Conservation (phyloP, 352 stramenopile species). For the Pythium sukuiense region DNA sequence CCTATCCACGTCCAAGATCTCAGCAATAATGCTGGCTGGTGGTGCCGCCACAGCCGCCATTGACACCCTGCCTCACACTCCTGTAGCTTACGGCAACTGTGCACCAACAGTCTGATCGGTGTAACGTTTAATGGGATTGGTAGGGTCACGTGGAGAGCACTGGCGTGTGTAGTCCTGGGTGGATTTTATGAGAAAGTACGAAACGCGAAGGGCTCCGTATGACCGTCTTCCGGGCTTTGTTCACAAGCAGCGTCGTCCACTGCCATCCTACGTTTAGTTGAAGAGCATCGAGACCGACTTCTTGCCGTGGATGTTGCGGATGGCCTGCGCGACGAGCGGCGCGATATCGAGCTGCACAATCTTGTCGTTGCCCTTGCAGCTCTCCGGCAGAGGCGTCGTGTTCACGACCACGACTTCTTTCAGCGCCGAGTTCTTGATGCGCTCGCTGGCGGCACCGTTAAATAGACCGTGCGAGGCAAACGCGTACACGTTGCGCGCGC, state of each 20-base stretch:
- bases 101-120: not conserved
- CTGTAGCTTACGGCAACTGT: not conserved
- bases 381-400: constrained; percentile 83
- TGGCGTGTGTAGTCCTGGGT: not conserved
- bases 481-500: constrained; percentile 97
- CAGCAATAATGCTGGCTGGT: not conserved
- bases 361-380: constrained; percentile 95
- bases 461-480: constrained; percentile 99
- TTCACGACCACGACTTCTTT: constrained; percentile 92
- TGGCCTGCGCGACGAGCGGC: constrained; percentile 97
- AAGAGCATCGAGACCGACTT: constrained; percentile 99
- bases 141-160: not conserved
- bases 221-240: not conserved
- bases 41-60: not conserved
- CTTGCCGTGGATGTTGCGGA: constrained; percentile 99
- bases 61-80: not conserved
- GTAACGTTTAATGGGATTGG: constrained; percentile 22
- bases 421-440: constrained; percentile 89
- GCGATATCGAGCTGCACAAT: constrained; percentile 98
- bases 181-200: constrained; percentile 2
- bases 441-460: constrained; percentile 88
- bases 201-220: not conserved
- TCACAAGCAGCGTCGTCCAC: not conserved
- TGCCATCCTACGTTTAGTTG: constrained; percentile 82
- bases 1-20: not conserved